Evolutionary conservation across 106 monocot genomes (phyloP), one percentile per base, ranked within the genome.

Genomic region (Acorus gramineus): DNA sequence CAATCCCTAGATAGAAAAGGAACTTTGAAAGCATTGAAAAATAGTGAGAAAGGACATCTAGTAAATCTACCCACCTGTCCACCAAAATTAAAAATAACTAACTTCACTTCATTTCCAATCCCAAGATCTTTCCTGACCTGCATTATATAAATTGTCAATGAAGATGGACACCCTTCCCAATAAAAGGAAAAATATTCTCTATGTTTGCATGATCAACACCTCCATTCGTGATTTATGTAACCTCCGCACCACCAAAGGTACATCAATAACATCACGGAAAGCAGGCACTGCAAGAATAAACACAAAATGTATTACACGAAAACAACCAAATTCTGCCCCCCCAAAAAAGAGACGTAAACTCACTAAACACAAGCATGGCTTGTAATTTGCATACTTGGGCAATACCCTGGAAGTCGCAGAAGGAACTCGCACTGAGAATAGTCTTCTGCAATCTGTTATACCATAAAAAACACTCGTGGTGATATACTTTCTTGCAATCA

Each of bases 401-500:
- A 88, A 74, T 85, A 92, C 69, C 96, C 96, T 73, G 96, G 96
- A 78, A 98, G 96, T 9, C 96, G 74, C 14, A 98, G 82, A 51
- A 98, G 66, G 68, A 98, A 88, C 47, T 92, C 88, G 64, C 91
- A 98, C 62, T 98, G 96, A 55, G 96, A 98, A 73, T 92, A 98
- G 74, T 98, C 96, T 78, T 98, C 91, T 53, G 96, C 96, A 65
- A 98, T 98, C 96, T 98, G 81, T 28, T 28, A 28, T 28, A 28
- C 28, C 28, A 28, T 28, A 28, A 28, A 28, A 28, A 28, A 28
- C 0, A 28, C 28, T 28, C 28, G 28, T 28, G 28, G 28, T 28
- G 28, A 28, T 28, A 28, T 28, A 28, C 0, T 28, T 28, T 28
- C 28, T 28, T 28, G 28, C 28, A 28, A 28, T 0, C 28, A 28